Evolutionary conservation across 371 early-diverging fungal species (phyloP).

Genomic region (Saksenaea oblongispora): DNA sequence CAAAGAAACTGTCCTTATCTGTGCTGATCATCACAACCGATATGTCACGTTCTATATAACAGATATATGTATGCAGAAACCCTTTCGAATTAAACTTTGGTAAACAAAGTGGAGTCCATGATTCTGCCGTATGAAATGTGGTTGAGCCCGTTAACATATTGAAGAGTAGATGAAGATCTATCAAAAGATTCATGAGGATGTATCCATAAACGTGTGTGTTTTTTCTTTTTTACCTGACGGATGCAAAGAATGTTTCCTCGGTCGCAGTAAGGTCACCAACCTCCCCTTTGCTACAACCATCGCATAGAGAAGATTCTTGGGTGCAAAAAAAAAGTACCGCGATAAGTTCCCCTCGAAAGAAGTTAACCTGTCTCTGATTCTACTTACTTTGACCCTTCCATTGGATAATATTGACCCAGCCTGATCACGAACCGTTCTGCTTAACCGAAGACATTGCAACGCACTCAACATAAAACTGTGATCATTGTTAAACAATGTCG

Average conservation of each 20-base stretch:
- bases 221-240: conserved; percentile 55
- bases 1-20: conserved; percentile 83
- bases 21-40: conserved; percentile 79
- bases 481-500: conserved; percentile 69
- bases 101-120: conserved; percentile 95
- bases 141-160: conserved; percentile 81
- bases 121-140: conserved; percentile 75
- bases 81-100: conserved; percentile 89
- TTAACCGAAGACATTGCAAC: conserved; percentile 76
- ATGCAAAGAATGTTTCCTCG: conserved; percentile 78
- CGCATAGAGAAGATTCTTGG: conserved; percentile 70
- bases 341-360: background rate
- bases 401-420: conserved; percentile 60
- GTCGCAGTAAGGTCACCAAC: conserved; percentile 77
- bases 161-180: conserved; percentile 83
- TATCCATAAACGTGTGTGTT: background rate
- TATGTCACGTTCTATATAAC: conserved; percentile 70
- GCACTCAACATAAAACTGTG: conserved; percentile 79
- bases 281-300: conserved; percentile 77
- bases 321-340: background rate
- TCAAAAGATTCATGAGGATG: conserved; percentile 5
- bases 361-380: background rate
- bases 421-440: conserved; percentile 63
- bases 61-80: conserved; percentile 88
- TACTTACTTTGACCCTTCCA: conserved; percentile 58